phyloP scores from a whole-genome alignment of 352 stramenopile species.

The Phytophthora capsici region DNA sequence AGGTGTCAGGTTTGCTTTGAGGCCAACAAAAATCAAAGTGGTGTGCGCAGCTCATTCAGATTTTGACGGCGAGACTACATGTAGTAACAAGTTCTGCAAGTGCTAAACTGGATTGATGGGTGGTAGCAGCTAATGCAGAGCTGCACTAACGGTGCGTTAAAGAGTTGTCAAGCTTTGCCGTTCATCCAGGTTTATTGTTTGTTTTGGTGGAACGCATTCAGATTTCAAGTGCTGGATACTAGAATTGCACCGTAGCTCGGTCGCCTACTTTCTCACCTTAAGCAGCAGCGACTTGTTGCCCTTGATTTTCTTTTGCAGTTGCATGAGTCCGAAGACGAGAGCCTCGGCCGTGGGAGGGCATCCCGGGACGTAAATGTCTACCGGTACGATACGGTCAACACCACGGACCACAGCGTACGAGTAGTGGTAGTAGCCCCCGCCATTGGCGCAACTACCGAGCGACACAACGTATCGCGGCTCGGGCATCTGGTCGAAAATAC shows the following conservation, averaged over 20 bases:
- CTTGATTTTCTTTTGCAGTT: slow-evolving; percentile 28
- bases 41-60: too few relatives aligned
- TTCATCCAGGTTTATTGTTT: too few relatives aligned
- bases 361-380: slow-evolving; percentile 99
- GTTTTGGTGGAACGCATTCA: background rate
- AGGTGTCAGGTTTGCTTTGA: background rate
- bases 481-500: slow-evolving; percentile 99
- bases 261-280: slow-evolving; percentile 19
- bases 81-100: too few relatives aligned
- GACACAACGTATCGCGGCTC: slow-evolving; percentile 98
- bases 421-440: slow-evolving; percentile 91
- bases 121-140: too few relatives aligned
- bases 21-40: too few relatives aligned
- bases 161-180: too few relatives aligned
- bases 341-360: slow-evolving; percentile 71
- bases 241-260: background rate
- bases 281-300: slow-evolving; percentile 19
- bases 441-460: slow-evolving; percentile 98
- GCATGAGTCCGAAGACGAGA: slow-evolving; percentile 20
- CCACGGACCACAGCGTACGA: slow-evolving; percentile 97
- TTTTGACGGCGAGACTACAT: too few relatives aligned
- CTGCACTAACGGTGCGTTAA: too few relatives aligned
- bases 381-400: slow-evolving; percentile 96
- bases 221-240: background rate
- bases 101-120: too few relatives aligned